Evolutionary conservation across 768 basidiomycete species (phyloP), one percentile per base, ranked within the genome.

Genomic region (Lactarius vividus): DNA sequence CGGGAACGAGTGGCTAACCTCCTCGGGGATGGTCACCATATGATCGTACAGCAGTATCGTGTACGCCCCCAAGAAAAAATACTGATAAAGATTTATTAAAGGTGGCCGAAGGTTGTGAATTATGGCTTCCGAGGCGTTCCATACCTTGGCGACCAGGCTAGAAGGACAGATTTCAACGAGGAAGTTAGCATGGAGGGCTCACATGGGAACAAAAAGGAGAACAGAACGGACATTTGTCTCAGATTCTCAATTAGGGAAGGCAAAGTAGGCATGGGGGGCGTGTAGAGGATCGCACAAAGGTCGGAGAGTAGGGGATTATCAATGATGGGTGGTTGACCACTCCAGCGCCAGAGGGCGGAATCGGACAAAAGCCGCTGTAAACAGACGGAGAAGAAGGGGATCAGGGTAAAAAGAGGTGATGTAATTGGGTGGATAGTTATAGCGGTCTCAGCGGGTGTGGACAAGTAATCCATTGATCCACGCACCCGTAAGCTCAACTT

Each of bases 11-110:
- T 2, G 6, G 37, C 57, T 4, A n/a, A 70, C 69, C 66, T 70
- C 66, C 16, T 57, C 62, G 5, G 66, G 60, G 39, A 70, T 52
- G 4, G 66, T 70, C 23, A 64, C n/a, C 15, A 64, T 5, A 39
- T 70, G 69, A 33, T 70, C 69, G 31, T 70, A 70, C 33, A 70
- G 39, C 40, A 70, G 29, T 52, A 68, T 61, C 2, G 62, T 68
- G 44, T 68, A 61, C 20, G 56, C 57, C 18, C 57, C 55, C 18
- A 70, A 63, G 57, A 70, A 70, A 57, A 68, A 61, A 35, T 70
- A 70, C 69, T 70, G 52, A 9, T 37, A 26, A 53, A 7, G 13
- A 33, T 35, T 54, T 11, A 44, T 63, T n/a, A 59, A 31, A 3
- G 29, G 13, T 18, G 16, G 20, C 16, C 11, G 3, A 16, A 8